Evolutionary conservation across 352 stramenopile genomes (phyloP).

Genomic region (Saprolegnia diclina): DNA sequence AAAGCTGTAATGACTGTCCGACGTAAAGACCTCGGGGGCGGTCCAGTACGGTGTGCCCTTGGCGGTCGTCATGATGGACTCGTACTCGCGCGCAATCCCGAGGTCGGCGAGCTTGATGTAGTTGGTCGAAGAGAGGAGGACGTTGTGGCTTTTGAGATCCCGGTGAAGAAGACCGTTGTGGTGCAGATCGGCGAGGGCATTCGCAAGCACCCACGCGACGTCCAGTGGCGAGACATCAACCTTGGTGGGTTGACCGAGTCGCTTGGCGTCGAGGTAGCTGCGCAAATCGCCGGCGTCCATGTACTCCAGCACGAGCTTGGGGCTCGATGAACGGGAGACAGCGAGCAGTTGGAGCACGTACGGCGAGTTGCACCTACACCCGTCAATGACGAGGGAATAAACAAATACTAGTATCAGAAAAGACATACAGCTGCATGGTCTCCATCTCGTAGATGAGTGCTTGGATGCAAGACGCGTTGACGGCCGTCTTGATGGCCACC

Average conservation of each 20-base stretch:
- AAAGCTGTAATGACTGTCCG: neutral
- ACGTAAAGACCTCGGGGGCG: constrained; percentile 20
- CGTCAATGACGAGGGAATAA: neutral
- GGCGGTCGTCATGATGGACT: neutral
- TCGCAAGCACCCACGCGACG: constrained; percentile 14
- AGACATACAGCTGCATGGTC: neutral
- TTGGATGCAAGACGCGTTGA: neutral
- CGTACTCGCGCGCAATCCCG: neutral
- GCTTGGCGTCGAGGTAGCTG: neutral
- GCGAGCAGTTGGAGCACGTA: constrained; percentile 6
- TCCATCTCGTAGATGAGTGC: neutral
- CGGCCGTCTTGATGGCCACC: constrained; percentile 29
- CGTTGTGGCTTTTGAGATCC: constrained; percentile 5
- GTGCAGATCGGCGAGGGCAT: constrained; percentile 12
- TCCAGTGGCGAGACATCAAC: neutral
- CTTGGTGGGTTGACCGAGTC: neutral
- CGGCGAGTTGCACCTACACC: neutral
- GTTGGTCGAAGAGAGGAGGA: constrained; percentile 7
- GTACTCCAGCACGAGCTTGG: constrained; percentile 6
- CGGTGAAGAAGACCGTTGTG: constrained; percentile 10
- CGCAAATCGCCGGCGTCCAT: constrained; percentile 25
- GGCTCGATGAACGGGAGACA: neutral
- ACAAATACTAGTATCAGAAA: neutral
- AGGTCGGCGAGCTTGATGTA: constrained; percentile 16
- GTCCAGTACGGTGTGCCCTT: constrained; percentile 10